Conservation (phyloP, 1,284 basidiomycete genomes). For the Trichosporon sp. region DNA sequence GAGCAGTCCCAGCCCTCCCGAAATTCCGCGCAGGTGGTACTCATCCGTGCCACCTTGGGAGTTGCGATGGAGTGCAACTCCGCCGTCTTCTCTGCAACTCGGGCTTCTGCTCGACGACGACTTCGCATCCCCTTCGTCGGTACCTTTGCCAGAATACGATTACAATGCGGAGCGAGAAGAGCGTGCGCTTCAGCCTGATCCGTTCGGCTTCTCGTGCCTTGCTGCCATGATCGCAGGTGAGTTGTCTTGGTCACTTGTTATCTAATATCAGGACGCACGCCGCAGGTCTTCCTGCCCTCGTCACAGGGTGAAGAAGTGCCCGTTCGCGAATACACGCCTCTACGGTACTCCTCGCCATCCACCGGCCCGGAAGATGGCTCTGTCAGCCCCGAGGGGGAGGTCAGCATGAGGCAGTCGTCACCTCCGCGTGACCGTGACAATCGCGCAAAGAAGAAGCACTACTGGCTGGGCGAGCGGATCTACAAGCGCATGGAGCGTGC, state of each 20-base stretch:
- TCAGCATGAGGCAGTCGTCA: background rate
- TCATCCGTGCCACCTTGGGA: background rate
- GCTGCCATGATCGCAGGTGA: background rate
- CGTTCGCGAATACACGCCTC: background rate
- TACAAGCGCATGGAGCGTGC: background rate
- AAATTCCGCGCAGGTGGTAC: background rate
- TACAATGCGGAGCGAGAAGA: conserved; percentile 5
- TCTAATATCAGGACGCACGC: background rate
- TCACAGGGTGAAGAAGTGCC: background rate
- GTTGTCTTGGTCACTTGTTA: too few relatives aligned
- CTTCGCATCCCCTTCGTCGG: background rate
- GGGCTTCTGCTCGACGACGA: background rate
- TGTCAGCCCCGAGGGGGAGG: background rate
- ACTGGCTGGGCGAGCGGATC: conserved; percentile 7
- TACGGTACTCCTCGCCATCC: background rate
- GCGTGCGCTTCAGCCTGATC: background rate
- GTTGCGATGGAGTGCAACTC: background rate
- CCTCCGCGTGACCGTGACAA: background rate
- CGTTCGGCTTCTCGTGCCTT: background rate
- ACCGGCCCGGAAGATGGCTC: background rate
- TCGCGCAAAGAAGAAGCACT: background rate
- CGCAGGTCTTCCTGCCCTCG: background rate
- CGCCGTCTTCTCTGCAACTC: background rate
- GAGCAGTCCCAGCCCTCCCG: background rate
- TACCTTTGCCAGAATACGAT: too few relatives aligned